phyloP scores from a whole-genome alignment of 495 filamentous ascomycete genomes.

The Letharia columbiana region DNA sequence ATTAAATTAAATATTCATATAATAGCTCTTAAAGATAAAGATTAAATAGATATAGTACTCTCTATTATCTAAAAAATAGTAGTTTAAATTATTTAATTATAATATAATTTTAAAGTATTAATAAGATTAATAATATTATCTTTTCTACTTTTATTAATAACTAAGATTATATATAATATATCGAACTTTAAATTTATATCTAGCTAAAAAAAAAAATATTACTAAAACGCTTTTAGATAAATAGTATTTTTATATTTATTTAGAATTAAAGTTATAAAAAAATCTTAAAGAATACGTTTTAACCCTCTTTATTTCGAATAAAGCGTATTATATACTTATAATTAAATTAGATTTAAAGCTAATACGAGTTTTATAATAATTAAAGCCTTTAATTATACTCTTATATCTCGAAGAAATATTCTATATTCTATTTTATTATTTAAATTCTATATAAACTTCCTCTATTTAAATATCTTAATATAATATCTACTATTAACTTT shows the following conservation, averaged over 20 bases:
- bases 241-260: constrained; percentile 6
- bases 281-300: too few relatives aligned
- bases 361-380: constrained; percentile 3
- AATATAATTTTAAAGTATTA: too few relatives aligned
- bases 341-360: constrained; percentile 10
- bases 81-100: constrained; percentile 11
- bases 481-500: too few relatives aligned
- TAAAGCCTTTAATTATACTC: too few relatives aligned
- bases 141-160: constrained; percentile 13
- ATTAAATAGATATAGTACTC: background rate
- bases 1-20: background rate
- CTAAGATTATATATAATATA: constrained; percentile 15
- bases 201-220: constrained; percentile 7
- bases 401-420: too few relatives aligned
- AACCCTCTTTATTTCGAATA: constrained; percentile 11
- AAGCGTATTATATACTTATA: constrained; percentile 6
- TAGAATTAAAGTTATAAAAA: too few relatives aligned
- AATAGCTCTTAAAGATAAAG: constrained; percentile 1
- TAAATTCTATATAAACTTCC: too few relatives aligned
- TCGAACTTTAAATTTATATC: constrained; percentile 1
- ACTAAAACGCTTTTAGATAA: constrained; percentile 15
- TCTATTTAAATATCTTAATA: too few relatives aligned
- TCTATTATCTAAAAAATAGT: constrained; percentile 8
- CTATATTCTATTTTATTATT: too few relatives aligned
- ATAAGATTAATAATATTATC: background rate